These are phyloP conservation scores for Aspergillus biplanus DNA, from an alignment of 495 filamentous ascomycete genomes.

Conservation along the genomic window DNA sequence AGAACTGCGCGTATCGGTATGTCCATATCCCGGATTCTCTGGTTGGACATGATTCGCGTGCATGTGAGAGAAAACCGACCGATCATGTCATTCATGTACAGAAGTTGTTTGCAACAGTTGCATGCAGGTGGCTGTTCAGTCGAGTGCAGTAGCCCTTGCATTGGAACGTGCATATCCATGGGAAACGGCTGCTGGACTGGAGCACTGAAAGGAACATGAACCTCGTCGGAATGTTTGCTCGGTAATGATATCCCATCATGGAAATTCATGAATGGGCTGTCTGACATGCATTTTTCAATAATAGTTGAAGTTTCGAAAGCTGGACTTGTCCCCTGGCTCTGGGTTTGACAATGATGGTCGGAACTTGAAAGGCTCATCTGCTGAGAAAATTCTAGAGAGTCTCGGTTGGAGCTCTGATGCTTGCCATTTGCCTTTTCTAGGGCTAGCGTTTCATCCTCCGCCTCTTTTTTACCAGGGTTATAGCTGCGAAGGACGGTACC, in stretches of 20 bases:
- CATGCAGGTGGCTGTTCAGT: constrained; percentile 4
- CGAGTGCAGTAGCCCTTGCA: constrained; percentile 8
- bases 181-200: constrained; percentile 12
- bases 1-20: constrained; percentile 20
- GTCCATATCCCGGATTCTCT: constrained; percentile 16
- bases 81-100: constrained; percentile 21
- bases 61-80: constrained; percentile 3
- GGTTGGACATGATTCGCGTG: constrained; percentile 9
- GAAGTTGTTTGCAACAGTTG: constrained; percentile 12
- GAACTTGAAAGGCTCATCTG: constrained; percentile 3
- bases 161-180: constrained; percentile 13
- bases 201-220: constrained; percentile 8
- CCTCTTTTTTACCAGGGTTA: constrained; percentile 2
- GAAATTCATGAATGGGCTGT: constrained; percentile 6
- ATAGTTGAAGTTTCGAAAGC: constrained; percentile 4
- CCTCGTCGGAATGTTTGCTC: constrained; percentile 1
- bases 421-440: constrained; percentile 7
- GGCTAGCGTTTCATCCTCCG: constrained; percentile 5
- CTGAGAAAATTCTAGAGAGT: not conserved
- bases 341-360: not conserved
- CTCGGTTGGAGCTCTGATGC: not conserved
- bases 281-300: constrained; percentile 9
- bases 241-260: not conserved
- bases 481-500: constrained; percentile 9
- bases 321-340: not conserved